Evolutionary conservation across 805 yeast genomes (phyloP), one percentile per base, ranked within the genome.

Genomic region (Schwanniomyces vanrijiae): DNA sequence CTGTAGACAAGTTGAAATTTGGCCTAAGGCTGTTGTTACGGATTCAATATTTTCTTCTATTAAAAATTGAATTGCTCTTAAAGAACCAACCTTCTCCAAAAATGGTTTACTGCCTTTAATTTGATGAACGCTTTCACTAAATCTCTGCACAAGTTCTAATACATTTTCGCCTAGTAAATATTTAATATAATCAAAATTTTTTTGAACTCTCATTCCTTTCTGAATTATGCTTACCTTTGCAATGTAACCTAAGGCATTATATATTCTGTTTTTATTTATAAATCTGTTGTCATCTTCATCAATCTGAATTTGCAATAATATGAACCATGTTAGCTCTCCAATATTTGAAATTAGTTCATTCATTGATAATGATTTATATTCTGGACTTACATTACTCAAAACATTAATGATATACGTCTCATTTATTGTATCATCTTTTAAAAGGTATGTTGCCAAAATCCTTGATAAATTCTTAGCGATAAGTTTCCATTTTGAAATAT

Each of bases 1-100:
- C 59, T 90, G 96, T 10, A 92, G 68, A 55, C 96, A 87, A 1
- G 96, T 86, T 49, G 89, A 85, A 4, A 92, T 80, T 60, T 91
- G 98, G 0, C 96, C 95, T 29, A 87, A 65, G 0, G 89, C 88
- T 33, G 72, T 62, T 2, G 72, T 58, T 0, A 70, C 68, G 1
- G 87, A 79, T 4, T 81, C 77, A 25, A 87, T 78, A 13, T 83
- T 73, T 21, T 75, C 69, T 37, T 76, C 72, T 5, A 88, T 80
- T 20, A 92, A 65, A 47, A 85, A 80, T 33, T 84, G 80, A 25
- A 92, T 78, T 0, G 96, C 97, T 46, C 81, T 72, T 2, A 92
- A 73, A 1, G 92, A 84, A 31, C 81, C 77, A 1, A 84, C 69
- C 58, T 88, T 90, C 42, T 87, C 90, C 43, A 84, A 71, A 54